A percentile compares a stretch with the other conserved stretches of the same genome.
Conservation (phyloP, 495 filamentous ascomycete genomes). For the Baudoinia panamericana region DNA sequence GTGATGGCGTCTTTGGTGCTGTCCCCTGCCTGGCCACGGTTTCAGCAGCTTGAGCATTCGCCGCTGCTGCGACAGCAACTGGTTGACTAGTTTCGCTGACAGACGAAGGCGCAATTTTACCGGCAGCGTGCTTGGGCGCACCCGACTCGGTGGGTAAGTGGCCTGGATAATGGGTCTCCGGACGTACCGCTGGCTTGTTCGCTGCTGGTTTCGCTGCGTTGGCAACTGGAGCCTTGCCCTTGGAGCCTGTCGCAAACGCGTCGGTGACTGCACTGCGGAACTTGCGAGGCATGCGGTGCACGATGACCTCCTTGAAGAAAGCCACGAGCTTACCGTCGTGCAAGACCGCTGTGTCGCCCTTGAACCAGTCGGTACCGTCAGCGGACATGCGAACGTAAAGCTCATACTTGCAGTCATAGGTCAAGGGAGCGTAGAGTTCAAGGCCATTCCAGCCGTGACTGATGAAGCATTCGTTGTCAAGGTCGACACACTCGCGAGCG, state of each 20-base stretch:
- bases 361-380: constrained; percentile 7
- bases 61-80: no score
- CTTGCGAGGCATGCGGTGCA: not conserved
- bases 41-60: no score
- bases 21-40: no score
- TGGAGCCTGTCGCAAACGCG: not conserved
- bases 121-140: no score
- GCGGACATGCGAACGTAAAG: constrained; percentile 12
- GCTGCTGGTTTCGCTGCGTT: not conserved
- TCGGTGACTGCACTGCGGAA: not conserved
- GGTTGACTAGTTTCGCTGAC: no score
- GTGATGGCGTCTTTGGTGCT: no score
- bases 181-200: no score
- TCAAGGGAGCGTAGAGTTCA: not conserved
- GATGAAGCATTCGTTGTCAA: constrained; percentile 41
- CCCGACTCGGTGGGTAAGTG: no score
- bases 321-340: constrained; percentile 8
- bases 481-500: constrained; percentile 50
- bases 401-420: constrained; percentile 5
- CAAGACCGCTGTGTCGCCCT: constrained; percentile 18
- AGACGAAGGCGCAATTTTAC: no score
- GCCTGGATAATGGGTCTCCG: no score
- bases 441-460: constrained; percentile 9
- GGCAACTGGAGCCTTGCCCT: not conserved
- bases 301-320: constrained; percentile 6